Percentiles rank a stretch among this genome's conserved stretches.
These are phyloP conservation scores for Betula pendula DNA, from an alignment of 306 rosid species.

Conservation along the genomic window DNA sequence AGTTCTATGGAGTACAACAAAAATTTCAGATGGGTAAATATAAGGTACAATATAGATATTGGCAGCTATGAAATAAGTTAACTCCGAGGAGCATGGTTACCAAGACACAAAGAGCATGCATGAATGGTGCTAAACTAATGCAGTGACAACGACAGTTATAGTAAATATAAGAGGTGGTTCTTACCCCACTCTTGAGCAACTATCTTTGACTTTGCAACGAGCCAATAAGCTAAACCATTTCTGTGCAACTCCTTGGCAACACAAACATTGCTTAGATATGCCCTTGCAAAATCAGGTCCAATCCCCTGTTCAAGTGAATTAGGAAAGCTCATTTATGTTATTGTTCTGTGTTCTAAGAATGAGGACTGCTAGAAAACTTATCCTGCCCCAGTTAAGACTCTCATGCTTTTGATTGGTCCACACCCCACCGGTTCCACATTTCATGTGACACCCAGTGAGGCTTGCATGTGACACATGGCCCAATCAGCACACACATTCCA, in stretches of 20 bases:
- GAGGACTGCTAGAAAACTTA: neutral
- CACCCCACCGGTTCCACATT: neutral
- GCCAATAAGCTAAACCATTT: constrained; percentile 77
- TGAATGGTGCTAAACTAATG: constrained; percentile 4
- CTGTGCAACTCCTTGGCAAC: constrained; percentile 82
- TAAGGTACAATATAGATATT: neutral
- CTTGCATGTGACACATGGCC: neutral
- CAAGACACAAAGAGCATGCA: neutral
- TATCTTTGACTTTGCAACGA: constrained; percentile 70
- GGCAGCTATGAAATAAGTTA: neutral
- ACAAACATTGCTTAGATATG: constrained; percentile 92
- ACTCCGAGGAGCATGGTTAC: neutral
- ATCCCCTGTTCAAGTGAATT: constrained; percentile 48
- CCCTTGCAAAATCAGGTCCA: constrained; percentile 77
- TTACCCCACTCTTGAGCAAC: constrained; percentile 92
- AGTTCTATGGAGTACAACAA: neutral
- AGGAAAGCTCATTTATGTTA: neutral
- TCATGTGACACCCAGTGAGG: neutral
- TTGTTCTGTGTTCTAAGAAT: neutral
- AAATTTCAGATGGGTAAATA: neutral
- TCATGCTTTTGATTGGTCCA: constrained; percentile 5
- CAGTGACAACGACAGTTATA: neutral
- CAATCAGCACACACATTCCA: neutral
- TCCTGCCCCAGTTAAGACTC: neutral
- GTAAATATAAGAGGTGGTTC: neutral